Evolutionary conservation across 305 asterid species (phyloP).

Genomic region (Fraxinus sp.): DNA sequence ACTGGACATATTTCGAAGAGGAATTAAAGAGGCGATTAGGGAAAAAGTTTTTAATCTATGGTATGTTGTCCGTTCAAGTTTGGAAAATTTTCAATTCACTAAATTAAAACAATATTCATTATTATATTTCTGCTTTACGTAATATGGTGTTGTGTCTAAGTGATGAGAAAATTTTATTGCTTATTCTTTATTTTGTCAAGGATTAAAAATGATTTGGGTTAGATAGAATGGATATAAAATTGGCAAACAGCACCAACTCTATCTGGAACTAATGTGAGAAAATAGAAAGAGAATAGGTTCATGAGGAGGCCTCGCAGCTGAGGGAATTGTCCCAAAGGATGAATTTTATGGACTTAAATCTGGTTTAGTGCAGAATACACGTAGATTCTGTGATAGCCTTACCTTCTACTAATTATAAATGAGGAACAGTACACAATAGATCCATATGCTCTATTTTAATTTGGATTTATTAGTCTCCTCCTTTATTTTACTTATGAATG

Average conservation of each 20-base stretch:
- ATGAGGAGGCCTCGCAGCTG: neutral
- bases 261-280: neutral
- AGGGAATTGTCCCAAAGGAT: neutral
- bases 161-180: neutral
- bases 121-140: constrained; percentile 1
- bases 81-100: constrained; percentile 15
- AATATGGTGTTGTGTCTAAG: neutral
- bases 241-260: neutral
- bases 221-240: neutral
- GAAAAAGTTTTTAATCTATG: constrained; percentile 62
- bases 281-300: neutral
- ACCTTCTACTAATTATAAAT: neutral
- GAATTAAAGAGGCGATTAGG: constrained; percentile 84
- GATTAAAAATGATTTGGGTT: neutral
- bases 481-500: neutral
- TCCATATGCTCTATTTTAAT: neutral
- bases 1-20: constrained; percentile 85
- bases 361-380: neutral
- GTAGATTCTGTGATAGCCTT: neutral
- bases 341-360: neutral
- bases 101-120: neutral
- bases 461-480: neutral
- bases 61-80: constrained; percentile 36
- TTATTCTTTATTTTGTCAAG: constrained; percentile 8
- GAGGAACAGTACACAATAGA: neutral